phyloP scores from a whole-genome alignment of 1,284 basidiomycete genomes.

The Ganoderma lingzhi region DNA sequence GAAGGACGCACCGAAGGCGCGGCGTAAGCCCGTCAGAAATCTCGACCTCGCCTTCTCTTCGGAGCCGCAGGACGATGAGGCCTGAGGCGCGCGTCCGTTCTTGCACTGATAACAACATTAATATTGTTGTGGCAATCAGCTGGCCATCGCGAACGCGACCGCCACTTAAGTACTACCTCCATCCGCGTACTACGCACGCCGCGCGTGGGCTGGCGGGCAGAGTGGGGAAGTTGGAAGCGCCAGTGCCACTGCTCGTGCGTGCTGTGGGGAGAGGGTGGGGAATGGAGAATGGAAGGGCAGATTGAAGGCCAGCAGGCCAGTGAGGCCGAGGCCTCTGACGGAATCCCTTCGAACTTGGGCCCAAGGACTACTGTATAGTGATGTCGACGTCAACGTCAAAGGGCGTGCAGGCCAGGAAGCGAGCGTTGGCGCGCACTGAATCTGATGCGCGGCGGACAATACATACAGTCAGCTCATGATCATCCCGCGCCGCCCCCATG shows the following conservation, averaged over 20 bases:
- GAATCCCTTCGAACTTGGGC: background rate
- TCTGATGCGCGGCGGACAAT: background rate
- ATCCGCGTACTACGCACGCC: background rate
- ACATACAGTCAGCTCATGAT: background rate
- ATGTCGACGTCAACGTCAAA: background rate
- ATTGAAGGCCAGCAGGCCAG: background rate
- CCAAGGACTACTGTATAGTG: no score
- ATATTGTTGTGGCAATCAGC: background rate
- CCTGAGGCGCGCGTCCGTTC: background rate
- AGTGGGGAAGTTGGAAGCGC: background rate
- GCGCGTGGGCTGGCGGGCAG: background rate
- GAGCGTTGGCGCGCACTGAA: background rate
- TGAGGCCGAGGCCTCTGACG: no score
- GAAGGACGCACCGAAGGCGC: background rate
- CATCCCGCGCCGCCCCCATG: background rate
- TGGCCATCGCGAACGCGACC: background rate
- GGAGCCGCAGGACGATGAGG: background rate
- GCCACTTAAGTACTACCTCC: background rate
- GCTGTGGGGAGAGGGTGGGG: background rate
- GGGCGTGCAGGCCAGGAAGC: background rate
- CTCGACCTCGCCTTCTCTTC: background rate
- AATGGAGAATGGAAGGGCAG: background rate
- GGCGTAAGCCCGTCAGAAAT: background rate
- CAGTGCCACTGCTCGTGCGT: background rate
- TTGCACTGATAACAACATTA: background rate